Evolutionary conservation across 371 early-diverging fungal species (phyloP).

Genomic region (Mucor plumbeus): DNA sequence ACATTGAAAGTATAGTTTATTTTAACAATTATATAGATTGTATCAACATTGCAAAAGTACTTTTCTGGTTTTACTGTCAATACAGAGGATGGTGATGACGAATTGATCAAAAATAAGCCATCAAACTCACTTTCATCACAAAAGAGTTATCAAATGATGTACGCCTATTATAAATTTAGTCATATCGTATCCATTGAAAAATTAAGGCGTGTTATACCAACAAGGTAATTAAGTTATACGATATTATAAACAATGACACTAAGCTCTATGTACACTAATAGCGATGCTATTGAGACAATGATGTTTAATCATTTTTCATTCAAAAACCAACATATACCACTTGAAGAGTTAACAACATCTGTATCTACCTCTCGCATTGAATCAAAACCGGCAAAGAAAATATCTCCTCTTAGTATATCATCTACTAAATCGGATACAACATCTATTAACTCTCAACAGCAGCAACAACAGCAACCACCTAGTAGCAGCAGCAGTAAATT

Average conservation of each 20-base stretch:
- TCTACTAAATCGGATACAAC: constrained; percentile 21
- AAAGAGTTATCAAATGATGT: constrained; percentile 64
- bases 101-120: constrained; percentile 15
- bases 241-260: not conserved
- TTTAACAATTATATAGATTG: constrained; percentile 42
- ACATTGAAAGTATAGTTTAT: not conserved
- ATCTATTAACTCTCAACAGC: not conserved
- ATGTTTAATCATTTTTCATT: constrained; percentile 54
- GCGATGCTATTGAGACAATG: constrained; percentile 61
- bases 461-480: not conserved
- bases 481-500: constrained; percentile 17
- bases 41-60: constrained; percentile 67
- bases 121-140: constrained; percentile 39
- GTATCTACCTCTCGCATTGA: constrained; percentile 11
- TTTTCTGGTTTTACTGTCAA: constrained; percentile 63
- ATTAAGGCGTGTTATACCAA: constrained; percentile 61
- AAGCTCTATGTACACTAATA: constrained; percentile 13
- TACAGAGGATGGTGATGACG: constrained; percentile 23
- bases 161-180: constrained; percentile 62
- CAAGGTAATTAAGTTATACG: constrained; percentile 41
- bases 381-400: not conserved
- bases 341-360: constrained; percentile 16
- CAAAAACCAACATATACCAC: constrained; percentile 5
- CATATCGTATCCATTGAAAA: constrained; percentile 59
- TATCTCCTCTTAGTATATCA: not conserved